A percentile compares a stretch with the other conserved stretches of the same genome.
These are phyloP conservation scores for Boeremia exigua DNA, from an alignment of 2,329 filamentous ascomycete species.

Conservation along the genomic window DNA sequence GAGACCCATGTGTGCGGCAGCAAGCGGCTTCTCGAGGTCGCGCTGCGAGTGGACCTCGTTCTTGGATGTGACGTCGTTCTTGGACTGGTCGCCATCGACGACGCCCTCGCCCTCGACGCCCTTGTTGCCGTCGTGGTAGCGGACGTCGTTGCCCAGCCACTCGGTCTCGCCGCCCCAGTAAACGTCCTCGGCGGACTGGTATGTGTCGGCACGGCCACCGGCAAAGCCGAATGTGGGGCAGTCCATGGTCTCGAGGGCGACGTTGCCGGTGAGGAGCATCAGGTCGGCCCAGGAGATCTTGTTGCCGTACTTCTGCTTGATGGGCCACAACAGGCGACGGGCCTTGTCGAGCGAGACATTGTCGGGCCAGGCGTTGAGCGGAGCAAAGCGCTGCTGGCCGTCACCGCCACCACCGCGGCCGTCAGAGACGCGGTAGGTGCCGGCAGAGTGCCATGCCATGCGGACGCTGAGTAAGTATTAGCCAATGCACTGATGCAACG, in stretches of 20 bases:
- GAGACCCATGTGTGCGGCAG: constrained; percentile 74
- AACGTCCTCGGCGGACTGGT: constrained; percentile 75
- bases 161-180: constrained; percentile 79
- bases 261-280: constrained; percentile 74
- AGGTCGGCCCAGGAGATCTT: constrained; percentile 84
- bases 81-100: constrained; percentile 41
- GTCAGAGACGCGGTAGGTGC: constrained; percentile 77
- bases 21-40: constrained; percentile 72
- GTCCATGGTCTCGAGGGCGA: constrained; percentile 78
- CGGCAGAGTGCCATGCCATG: constrained; percentile 81
- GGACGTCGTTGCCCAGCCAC: constrained; percentile 77
- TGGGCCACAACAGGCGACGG: constrained; percentile 77
- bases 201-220: constrained; percentile 73
- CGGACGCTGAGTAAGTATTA: constrained; percentile 58
- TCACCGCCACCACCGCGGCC: constrained; percentile 76
- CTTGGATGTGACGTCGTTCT: constrained; percentile 32
- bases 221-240: constrained; percentile 76
- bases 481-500: not conserved
- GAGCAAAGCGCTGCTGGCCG: constrained; percentile 80
- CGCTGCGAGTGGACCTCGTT: constrained; percentile 57
- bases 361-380: constrained; percentile 83
- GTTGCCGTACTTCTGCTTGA: constrained; percentile 85
- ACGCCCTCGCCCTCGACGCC: constrained; percentile 53
- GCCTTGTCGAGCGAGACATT: constrained; percentile 82
- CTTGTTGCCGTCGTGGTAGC: constrained; percentile 63